phyloP scores from a whole-genome alignment of 1,284 basidiomycete genomes.

The Stereum hirsutum region DNA sequence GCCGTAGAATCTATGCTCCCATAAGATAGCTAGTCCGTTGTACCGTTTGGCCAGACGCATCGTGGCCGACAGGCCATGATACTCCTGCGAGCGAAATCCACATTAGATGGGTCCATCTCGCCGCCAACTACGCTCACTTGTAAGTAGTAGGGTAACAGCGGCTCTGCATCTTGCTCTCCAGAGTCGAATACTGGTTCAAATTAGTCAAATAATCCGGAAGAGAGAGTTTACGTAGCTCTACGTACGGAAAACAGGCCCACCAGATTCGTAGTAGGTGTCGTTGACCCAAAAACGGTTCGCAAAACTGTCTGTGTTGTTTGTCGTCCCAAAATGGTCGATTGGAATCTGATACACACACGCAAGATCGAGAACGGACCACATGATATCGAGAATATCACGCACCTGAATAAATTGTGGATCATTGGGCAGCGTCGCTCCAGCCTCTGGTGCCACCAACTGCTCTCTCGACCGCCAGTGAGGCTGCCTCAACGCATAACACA shows the following conservation, averaged over 20 bases:
- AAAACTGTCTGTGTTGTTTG: conserved; percentile 26
- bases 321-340: conserved; percentile 30
- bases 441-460: too few species aligned
- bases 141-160: conserved; percentile 37
- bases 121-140: conserved; percentile 16
- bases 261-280: conserved; percentile 39
- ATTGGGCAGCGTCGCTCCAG: too few species aligned
- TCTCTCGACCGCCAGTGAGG: too few species aligned
- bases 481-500: too few species aligned
- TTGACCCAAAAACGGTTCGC: conserved; percentile 47
- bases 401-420: too few species aligned
- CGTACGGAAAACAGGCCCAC: conserved; percentile 38
- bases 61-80: conserved; percentile 36
- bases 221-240: not conserved
- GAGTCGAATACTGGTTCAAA: conserved; percentile 39
- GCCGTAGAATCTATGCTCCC: conserved; percentile 52
- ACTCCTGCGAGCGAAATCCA: conserved; percentile 24
- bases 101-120: not conserved
- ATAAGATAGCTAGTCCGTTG: conserved; percentile 38
- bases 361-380: too few species aligned
- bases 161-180: conserved; percentile 39
- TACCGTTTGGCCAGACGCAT: conserved; percentile 39
- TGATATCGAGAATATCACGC: too few species aligned
- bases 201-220: not conserved
- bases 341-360: conserved; percentile 34